phyloP scores from a whole-genome alignment of 2,329 filamentous ascomycete species.

The Elsinoe arachidis region DNA sequence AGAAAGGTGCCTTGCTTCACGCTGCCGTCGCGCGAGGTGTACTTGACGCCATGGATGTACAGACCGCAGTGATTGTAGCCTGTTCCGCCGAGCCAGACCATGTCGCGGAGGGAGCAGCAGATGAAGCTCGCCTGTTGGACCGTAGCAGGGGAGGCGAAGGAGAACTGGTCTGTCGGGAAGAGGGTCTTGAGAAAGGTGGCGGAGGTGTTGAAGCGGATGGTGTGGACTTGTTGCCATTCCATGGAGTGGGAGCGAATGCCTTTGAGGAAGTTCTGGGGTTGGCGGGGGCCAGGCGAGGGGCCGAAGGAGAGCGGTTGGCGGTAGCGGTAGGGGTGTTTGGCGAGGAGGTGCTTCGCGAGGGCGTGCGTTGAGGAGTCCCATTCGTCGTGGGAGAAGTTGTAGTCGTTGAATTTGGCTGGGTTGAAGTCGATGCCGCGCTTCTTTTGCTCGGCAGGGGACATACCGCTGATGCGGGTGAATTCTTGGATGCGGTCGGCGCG shows the following conservation, averaged over 20 bases:
- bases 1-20: conserved; percentile 44
- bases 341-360: conserved; percentile 44
- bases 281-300: conserved; percentile 32
- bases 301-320: conserved; percentile 37
- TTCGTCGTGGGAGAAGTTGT: conserved; percentile 40
- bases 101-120: conserved; percentile 33
- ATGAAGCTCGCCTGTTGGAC: conserved; percentile 32
- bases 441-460: conserved; percentile 33
- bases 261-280: conserved; percentile 19
- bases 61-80: conserved; percentile 51
- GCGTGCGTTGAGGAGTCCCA: conserved; percentile 45
- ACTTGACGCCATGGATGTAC: conserved; percentile 53
- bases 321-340: conserved; percentile 31
- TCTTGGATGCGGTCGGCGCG: conserved; percentile 52
- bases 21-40: conserved; percentile 41
- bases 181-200: conserved; percentile 34
- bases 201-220: conserved; percentile 34
- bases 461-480: conserved; percentile 45
- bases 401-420: conserved; percentile 19
- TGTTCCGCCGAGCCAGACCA: conserved; percentile 51
- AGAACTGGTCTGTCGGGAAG: conserved; percentile 30
- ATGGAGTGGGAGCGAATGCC: conserved; percentile 14
- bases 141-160: conserved; percentile 32
- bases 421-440: conserved; percentile 15
- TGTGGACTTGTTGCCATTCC: conserved; percentile 26